Base-by-base conservation (phyloP, 768 basidiomycete species). In the Pleurotus giganteus region DNA sequence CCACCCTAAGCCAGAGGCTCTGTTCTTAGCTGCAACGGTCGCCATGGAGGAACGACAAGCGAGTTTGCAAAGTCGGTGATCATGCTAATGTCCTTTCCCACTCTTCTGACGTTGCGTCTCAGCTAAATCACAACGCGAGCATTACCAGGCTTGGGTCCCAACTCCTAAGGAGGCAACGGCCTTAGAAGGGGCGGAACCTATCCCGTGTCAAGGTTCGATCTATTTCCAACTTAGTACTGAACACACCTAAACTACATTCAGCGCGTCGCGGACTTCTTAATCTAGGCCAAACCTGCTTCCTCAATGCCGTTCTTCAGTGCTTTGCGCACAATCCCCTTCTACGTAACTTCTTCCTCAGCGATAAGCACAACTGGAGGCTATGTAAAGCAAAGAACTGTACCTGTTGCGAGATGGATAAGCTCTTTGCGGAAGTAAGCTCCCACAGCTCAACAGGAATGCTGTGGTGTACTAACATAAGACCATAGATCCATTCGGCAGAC, bases 371-470 rank as follows among this genome's bases (percentile, higher is more conserved):
- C 64, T 77, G 70, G 61, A 77, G 71, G 57, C 70, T 83, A 43
- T 94, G 93, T 67, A 88, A 84, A 63, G 67, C 71, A 26, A 80
- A 81, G 21, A 83, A 84, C 43, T 97, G 94, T 67, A 89, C 87
- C 43, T 93, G 87, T 58, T 98, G 94, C 65, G 94, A 96, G 68
- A 91, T 98, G 89, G 94, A 98, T 69, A 85, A 81, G 57, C 73
- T 94, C 5, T 90, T 91, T 65, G 69, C 83, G 4, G 90, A 91
- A 73, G 90, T 87, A 55, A 45, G 57, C 54, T 51, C 26, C 15
- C 54, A 17, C n/a, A 31, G 29, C 4, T 29, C 34, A 51, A 51
- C 49, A 51, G 49, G 49, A 51, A 51, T 36, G 34, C 49, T 51
- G 49, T 51, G 29, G 32, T 13, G n/a, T 36, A 49, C 39, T 24